Conservation (phyloP, 2,329 filamentous ascomycete species). For the Clonostachys sp. region DNA sequence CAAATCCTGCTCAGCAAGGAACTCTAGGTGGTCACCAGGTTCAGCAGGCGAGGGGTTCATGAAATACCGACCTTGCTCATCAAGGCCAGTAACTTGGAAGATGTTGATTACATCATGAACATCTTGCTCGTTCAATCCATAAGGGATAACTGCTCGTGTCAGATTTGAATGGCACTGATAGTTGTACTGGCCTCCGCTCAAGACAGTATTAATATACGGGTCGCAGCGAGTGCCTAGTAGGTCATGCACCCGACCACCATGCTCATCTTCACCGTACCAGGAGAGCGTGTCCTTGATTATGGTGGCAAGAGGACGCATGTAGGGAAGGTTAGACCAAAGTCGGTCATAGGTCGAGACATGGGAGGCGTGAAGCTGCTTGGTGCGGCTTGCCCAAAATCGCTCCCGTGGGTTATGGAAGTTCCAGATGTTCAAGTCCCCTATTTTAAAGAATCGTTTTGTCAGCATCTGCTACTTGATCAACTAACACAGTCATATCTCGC, state of each 20-base stretch:
- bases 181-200: constrained; percentile 66
- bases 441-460: too few species aligned
- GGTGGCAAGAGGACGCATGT: constrained; percentile 10
- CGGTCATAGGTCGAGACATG: constrained; percentile 70
- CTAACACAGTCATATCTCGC: too few species aligned
- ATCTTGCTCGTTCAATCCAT: constrained; percentile 66
- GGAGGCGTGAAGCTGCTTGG: constrained; percentile 66
- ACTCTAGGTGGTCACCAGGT: constrained; percentile 61
- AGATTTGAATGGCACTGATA: constrained; percentile 85
- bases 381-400: constrained; percentile 21
- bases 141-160: constrained; percentile 64
- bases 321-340: constrained; percentile 59
- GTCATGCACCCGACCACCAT: constrained; percentile 70
- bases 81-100: constrained; percentile 79
- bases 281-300: constrained; percentile 9
- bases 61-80: constrained; percentile 68
- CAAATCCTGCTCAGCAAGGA: constrained; percentile 76
- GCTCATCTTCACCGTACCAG: constrained; percentile 21
- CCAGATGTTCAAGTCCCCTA: constrained; percentile 27
- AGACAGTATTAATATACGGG: constrained; percentile 74
- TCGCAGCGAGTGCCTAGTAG: constrained; percentile 80
- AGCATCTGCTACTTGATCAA: too few species aligned
- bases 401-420: background rate
- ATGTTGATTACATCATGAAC: constrained; percentile 84
- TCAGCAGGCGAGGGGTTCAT: constrained; percentile 62